Evolutionary conservation across 768 basidiomycete genomes (phyloP).

Genomic region (Collybiopsis confluens): DNA sequence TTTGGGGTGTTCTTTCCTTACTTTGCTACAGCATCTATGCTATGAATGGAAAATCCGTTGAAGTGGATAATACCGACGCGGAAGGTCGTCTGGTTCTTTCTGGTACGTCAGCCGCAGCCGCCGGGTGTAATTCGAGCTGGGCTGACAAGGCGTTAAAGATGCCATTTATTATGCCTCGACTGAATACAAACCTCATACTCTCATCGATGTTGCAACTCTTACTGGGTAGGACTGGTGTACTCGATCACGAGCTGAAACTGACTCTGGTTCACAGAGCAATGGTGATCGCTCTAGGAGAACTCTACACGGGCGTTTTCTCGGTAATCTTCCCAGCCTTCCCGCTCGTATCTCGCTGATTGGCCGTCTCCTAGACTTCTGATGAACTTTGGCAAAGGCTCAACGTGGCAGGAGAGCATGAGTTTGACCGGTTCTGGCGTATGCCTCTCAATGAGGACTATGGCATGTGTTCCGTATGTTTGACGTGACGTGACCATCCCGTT

Average conservation of each 20-base stretch:
- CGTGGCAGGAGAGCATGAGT: conserved; percentile 65
- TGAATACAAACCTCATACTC: conserved; percentile 72
- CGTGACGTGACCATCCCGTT: too few species aligned
- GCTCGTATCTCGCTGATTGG: not conserved
- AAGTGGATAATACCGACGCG: conserved; percentile 86
- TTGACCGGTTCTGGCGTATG: conserved; percentile 89
- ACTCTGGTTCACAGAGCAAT: conserved; percentile 49
- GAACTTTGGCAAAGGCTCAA: conserved; percentile 68
- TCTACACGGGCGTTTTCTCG: conserved; percentile 76
- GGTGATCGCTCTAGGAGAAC: conserved; percentile 67
- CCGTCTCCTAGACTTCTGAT: conserved; percentile 54
- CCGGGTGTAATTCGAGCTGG: not conserved
- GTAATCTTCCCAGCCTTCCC: conserved; percentile 30
- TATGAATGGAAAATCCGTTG: conserved; percentile 85
- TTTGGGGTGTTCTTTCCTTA: not conserved
- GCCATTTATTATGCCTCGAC: conserved; percentile 81
- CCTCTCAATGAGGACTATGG: conserved; percentile 79
- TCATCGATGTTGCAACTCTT: conserved; percentile 85
- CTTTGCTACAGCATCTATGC: conserved; percentile 56
- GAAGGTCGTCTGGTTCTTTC: conserved; percentile 77
- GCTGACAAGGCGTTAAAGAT: conserved; percentile 37
- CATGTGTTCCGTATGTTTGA: not conserved
- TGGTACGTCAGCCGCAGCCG: conserved; percentile 33
- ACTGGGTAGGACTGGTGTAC: conserved; percentile 50
- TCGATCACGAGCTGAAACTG: not conserved